A percentile compares a stretch with the other conserved stretches of the same genome.
Evolutionary conservation across 768 basidiomycete genomes (phyloP).

Genomic region (Amyloporia xantha): DNA sequence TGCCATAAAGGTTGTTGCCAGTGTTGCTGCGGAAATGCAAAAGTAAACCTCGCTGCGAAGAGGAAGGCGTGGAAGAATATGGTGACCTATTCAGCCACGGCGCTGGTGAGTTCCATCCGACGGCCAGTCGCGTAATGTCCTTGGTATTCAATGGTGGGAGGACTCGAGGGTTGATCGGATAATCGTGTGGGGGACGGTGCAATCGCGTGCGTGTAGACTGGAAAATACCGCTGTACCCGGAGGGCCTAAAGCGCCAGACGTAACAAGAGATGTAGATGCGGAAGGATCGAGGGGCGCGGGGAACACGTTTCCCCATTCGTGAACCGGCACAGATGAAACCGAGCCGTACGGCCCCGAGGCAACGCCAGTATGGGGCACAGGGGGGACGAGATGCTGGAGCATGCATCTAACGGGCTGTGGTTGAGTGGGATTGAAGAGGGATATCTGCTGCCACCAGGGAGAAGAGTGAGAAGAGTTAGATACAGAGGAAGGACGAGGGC

Average conservation of each 20-base stretch:
- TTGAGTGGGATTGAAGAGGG: slow-evolving; percentile 15
- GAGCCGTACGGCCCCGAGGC: slow-evolving; percentile 18
- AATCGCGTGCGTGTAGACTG: slow-evolving; percentile 34
- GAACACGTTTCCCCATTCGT: slow-evolving; percentile 57
- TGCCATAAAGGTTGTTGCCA: slow-evolving; percentile 16
- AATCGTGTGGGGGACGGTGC: slow-evolving; percentile 23
- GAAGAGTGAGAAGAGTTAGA: slow-evolving; percentile 29
- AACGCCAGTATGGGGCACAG: slow-evolving; percentile 16
- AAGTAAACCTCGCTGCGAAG: slow-evolving; percentile 55
- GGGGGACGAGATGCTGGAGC: slow-evolving; percentile 16
- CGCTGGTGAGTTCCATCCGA: slow-evolving; percentile 4
- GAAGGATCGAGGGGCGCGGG: slow-evolving; percentile 55
- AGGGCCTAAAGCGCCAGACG: slow-evolving; percentile 49
- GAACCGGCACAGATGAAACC: slow-evolving; percentile 21
- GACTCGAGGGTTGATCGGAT: slow-evolving; percentile 14
- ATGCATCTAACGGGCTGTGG: slow-evolving; percentile 15
- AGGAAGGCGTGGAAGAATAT: slow-evolving; percentile 16
- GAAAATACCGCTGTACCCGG: slow-evolving; percentile 28
- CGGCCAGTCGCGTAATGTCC: slow-evolving; percentile 11
- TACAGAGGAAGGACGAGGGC: slow-evolving; percentile 29
- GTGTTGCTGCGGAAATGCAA: slow-evolving; percentile 38
- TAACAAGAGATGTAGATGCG: slow-evolving; percentile 53
- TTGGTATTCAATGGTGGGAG: slow-evolving; percentile 13
- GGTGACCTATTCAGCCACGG: slow-evolving; percentile 21
- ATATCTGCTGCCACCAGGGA: slow-evolving; percentile 26